phyloP scores from a whole-genome alignment of 768 basidiomycete species.

The Hortiboletus flavorubellus region DNA sequence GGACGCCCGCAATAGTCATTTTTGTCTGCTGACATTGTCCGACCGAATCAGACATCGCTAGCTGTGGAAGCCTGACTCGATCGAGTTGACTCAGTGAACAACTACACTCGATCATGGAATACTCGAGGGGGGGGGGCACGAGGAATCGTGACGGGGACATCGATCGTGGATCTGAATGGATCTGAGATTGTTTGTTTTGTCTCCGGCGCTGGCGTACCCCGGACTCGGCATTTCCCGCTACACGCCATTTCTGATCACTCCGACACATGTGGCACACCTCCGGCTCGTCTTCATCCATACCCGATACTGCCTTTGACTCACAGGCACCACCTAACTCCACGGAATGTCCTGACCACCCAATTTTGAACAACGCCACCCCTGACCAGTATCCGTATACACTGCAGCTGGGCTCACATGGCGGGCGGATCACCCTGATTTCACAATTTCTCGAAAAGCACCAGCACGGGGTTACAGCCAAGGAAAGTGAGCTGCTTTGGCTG shows the following conservation, averaged over 20 bases:
- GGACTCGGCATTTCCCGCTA: slow-evolving; percentile 28
- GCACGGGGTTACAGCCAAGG: too few relatives aligned
- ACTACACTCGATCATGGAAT: background rate
- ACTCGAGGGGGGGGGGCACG: background rate
- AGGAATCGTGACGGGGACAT: background rate
- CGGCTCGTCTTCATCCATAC: slow-evolving; percentile 12
- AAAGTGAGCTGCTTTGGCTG: too few relatives aligned
- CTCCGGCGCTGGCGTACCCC: slow-evolving; percentile 33
- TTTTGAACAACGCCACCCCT: background rate
- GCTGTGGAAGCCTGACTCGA: background rate
- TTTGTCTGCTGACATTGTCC: background rate
- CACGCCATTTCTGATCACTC: background rate
- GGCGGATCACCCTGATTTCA: background rate
- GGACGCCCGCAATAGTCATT: background rate
- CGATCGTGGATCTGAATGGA: slow-evolving; percentile 21
- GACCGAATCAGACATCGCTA: background rate
- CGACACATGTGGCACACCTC: background rate
- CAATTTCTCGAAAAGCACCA: too few relatives aligned
- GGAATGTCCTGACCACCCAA: background rate
- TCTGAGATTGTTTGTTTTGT: slow-evolving; percentile 33
- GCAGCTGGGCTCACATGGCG: background rate
- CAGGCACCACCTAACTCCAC: background rate
- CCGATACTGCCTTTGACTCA: slow-evolving; percentile 13
- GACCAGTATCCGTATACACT: background rate
- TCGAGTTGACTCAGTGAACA: background rate